Base-by-base conservation (phyloP, 352 stramenopile species). In the Globisporangium paddicum region DNA sequence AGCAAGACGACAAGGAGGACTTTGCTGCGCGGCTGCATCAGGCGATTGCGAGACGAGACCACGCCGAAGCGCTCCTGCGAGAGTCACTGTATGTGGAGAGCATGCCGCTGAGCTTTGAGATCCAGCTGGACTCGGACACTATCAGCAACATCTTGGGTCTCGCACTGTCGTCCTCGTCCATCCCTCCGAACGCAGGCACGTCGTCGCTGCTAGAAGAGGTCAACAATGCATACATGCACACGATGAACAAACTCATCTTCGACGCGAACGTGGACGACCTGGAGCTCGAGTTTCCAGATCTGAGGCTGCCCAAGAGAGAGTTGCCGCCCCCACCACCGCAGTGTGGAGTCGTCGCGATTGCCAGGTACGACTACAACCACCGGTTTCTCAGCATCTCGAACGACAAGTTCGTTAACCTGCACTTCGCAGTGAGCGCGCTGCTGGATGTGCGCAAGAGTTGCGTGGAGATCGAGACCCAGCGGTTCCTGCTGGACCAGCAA, bases 181-280 rank as follows among this genome's bases (percentile, higher is more conserved):
- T 91, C 1, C 66, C 74, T 7, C 62, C 69, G 14, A 78, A 88
- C 23, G 65, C 75, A 10, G 66, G 69, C 10, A 93, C 85, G 1
- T 90, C 82, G 21, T 28, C 55, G 10, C 58, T 98, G 0, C 58
- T 98, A 1, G 76, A 96, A 55, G 90, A 98, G 72, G 87, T 97
- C 30, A 96, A 95, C 63, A 66, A 77, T 5, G 86, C 96, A 59
- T 98, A 97, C 69, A 91, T 95, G 72, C 77, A 90, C 32, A 89
- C 89, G 23, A 97, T 98, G 89, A 98, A 98, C 84, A 82, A 89
- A 32, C 65, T 98, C 18, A 80, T 98, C 7, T 90, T 98, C 21
- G 81, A 91, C 44, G 81, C 79, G 8, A 92, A 86, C 23, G 50
- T 79, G n/a, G 60, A 75, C 34, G 82, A 94, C 40, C 44, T 89